These are phyloP conservation scores for Dictyostelium brefeldianum DNA, from an alignment of 78 protist species.

Conservation along the genomic window DNA sequence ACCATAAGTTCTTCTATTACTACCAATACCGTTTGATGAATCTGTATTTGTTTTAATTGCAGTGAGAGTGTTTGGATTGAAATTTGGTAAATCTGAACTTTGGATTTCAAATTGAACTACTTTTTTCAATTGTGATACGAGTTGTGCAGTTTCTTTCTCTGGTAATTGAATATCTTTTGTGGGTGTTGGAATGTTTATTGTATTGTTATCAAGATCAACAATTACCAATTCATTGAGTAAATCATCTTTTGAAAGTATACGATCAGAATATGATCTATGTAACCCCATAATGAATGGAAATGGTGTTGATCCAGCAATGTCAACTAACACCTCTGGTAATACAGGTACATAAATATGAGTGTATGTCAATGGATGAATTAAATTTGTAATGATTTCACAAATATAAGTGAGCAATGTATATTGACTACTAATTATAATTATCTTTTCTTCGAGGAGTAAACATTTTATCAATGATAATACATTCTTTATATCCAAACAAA, in stretches of 20 bases:
- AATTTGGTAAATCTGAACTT: constrained; percentile 64
- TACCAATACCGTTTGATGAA: neutral
- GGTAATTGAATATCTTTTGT: constrained; percentile 39
- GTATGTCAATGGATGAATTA: constrained; percentile 46
- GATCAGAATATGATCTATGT: constrained; percentile 43
- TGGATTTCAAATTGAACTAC: constrained; percentile 53
- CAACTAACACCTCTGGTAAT: constrained; percentile 73
- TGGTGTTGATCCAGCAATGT: constrained; percentile 62
- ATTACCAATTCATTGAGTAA: constrained; percentile 51
- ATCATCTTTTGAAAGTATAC: constrained; percentile 46
- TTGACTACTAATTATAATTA: constrained; percentile 43
- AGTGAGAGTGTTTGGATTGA: constrained; percentile 29
- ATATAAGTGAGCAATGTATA: constrained; percentile 62
- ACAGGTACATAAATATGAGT: constrained; percentile 85
- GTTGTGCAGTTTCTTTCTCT: constrained; percentile 33
- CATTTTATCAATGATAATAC: constrained; percentile 45
- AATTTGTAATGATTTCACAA: constrained; percentile 30
- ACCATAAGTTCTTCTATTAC: neutral
- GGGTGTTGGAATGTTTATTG: constrained; percentile 28
- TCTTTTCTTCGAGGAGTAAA: constrained; percentile 62
- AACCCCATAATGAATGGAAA: constrained; percentile 82
- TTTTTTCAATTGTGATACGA: constrained; percentile 33
- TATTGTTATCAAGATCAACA: constrained; percentile 63
- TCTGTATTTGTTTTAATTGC: constrained; percentile 4
- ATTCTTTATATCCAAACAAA: constrained; percentile 64